Base-by-base conservation (phyloP, 129 eudicot species). In the Mikania micrantha region DNA sequence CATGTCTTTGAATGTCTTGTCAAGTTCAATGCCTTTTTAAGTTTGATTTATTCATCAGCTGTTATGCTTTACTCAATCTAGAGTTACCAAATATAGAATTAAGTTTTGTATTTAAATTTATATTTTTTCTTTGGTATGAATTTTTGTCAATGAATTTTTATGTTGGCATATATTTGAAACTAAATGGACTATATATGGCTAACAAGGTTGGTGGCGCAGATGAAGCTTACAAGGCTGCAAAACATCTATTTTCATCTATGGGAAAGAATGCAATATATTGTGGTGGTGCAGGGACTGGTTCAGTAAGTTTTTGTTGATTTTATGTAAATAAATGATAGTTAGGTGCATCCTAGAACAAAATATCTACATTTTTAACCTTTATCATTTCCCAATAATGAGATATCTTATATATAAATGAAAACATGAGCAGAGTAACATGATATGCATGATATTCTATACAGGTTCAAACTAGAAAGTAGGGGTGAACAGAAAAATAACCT, bases 231-330 rank as follows among this genome's bases (percentile, higher is more conserved):
- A 56, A 44, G 73, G 85, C 81, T 59, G 90, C 96, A 50, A 67
- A 83, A 71, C 80, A 84, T 22, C 58, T 93, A 78, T 83, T 93
- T 77, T 83, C 76, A 36, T 72, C 90, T 32, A 93, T 93, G 98
- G 98, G 98, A 15, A 86, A 85, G 78, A 81, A 85, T 62, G 69
- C 94, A 4, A 77, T 93, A 64, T 84, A 93, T 75, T 93, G 98
- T 84, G 98, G 98, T 54, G 78, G 82, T 74, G 66, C 95, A 62
- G 98, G 98, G 76, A 84, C 85, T 77, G 98, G 98, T 75, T 84
- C 98, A 39, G 98, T 93, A 85, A 53, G 92, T 68, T 78, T 60
- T 64, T 27, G 25, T 54, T 48, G 16, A 50, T 58, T 12, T 25
- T 56, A 66, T 53, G 11, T 53, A 53, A 10, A 9, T 0, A 1